Percentiles rank a stretch among this genome's conserved stretches.
Evolutionary conservation across 2,329 filamentous ascomycete genomes (phyloP).

Genomic region (Xenoacremonium recifei): DNA sequence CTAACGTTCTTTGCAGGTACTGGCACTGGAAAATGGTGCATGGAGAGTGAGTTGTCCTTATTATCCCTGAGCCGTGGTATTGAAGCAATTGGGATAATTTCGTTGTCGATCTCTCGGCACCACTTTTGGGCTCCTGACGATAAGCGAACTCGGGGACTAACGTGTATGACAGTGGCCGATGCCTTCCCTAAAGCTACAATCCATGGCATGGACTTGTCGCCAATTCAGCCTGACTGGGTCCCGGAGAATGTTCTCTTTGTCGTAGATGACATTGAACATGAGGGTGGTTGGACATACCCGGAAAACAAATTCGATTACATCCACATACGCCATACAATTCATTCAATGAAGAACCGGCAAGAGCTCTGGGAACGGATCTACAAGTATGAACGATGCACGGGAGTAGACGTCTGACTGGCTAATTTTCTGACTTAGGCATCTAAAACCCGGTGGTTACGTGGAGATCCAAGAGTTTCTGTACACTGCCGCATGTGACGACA

Average conservation of each 20-base stretch:
- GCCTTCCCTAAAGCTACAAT: slow-evolving; percentile 42
- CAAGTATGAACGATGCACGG: slow-evolving; percentile 37
- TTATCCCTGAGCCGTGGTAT: background rate
- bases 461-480: slow-evolving; percentile 49
- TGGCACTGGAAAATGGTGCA: slow-evolving; percentile 51
- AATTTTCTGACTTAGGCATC: slow-evolving; percentile 34
- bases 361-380: slow-evolving; percentile 42
- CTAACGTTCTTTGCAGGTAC: slow-evolving; percentile 37
- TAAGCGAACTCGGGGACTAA: slow-evolving; percentile 9
- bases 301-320: slow-evolving; percentile 48
- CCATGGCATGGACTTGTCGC: slow-evolving; percentile 50
- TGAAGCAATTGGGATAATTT: background rate
- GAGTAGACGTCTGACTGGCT: background rate
- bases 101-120: background rate
- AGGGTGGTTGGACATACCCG: slow-evolving; percentile 47
- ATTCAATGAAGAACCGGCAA: slow-evolving; percentile 41
- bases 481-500: slow-evolving; percentile 43
- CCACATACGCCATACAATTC: slow-evolving; percentile 46
- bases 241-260: slow-evolving; percentile 51
- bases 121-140: background rate
- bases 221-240: slow-evolving; percentile 51
- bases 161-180: slow-evolving; percentile 41
- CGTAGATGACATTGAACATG: slow-evolving; percentile 51
- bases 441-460: slow-evolving; percentile 51
- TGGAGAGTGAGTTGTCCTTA: slow-evolving; percentile 41